Percentiles rank a stretch among this genome's conserved stretches.
phyloP scores from a whole-genome alignment of 805 yeast genomes.

The Myxozyma udenii region DNA sequence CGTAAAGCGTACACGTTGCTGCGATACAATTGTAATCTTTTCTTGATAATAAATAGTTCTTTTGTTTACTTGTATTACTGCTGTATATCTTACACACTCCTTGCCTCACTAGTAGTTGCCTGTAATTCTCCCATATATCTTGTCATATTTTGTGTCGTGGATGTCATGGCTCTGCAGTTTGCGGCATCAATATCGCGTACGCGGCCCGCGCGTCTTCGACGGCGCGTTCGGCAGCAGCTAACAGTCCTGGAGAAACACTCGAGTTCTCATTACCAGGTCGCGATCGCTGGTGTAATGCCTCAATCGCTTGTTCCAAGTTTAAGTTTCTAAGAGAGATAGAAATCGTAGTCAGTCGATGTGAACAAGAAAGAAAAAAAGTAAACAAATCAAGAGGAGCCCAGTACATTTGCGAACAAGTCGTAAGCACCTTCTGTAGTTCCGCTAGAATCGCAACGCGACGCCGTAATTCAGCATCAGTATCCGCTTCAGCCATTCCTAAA shows the following conservation, averaged over 20 bases:
- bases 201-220: not conserved
- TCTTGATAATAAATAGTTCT: not conserved
- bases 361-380: not conserved
- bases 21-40: no score
- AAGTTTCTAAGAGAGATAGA: not conserved
- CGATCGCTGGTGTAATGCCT: not conserved
- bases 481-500: no score
- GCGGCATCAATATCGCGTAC: not conserved
- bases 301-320: slow-evolving; percentile 8
- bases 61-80: not conserved
- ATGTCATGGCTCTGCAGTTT: slow-evolving; percentile 1
- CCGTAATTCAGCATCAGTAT: not conserved
- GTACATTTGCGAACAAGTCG: slow-evolving; percentile 16
- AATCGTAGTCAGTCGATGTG: not conserved
- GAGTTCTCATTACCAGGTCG: not conserved
- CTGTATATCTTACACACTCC: not conserved
- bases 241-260: not conserved
- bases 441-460: slow-evolving; percentile 1
- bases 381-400: not conserved
- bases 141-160: not conserved
- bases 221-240: slow-evolving; percentile 6
- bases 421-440: slow-evolving; percentile 15
- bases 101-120: not conserved
- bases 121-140: not conserved
- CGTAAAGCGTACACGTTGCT: no score